phyloP scores from a whole-genome alignment of 2,329 filamentous ascomycete species.

The Leptographium wingfieldii region DNA sequence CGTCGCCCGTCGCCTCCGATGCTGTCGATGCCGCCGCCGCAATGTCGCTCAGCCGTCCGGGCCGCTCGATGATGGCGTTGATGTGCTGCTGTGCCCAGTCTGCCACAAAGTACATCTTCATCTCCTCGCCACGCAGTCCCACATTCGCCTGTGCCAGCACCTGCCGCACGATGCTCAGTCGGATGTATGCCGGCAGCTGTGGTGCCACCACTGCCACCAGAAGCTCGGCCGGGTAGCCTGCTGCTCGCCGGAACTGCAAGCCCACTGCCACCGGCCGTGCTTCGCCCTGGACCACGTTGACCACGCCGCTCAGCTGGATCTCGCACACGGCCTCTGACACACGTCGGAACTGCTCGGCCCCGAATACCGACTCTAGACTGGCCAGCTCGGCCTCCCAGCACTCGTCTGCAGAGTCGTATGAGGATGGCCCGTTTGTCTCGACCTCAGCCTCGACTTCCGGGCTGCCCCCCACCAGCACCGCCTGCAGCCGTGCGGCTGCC shows the following conservation, averaged over 20 bases:
- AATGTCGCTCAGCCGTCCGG: constrained; percentile 73
- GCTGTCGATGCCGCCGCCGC: constrained; percentile 62
- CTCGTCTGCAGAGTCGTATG: constrained; percentile 40
- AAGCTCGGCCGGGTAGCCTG: constrained; percentile 58
- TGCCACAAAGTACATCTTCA: constrained; percentile 75
- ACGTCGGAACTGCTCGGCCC: constrained; percentile 49
- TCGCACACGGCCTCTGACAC: constrained; percentile 53
- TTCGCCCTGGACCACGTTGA: constrained; percentile 22
- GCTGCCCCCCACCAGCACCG: constrained; percentile 39
- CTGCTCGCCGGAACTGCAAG: constrained; percentile 58
- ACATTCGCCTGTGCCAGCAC: constrained; percentile 58
- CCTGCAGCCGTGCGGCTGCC: constrained; percentile 70
- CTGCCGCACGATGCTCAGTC: constrained; percentile 73
- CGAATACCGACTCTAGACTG: constrained; percentile 77
- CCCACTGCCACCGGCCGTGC: constrained; percentile 33
- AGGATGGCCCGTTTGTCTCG: constrained; percentile 8
- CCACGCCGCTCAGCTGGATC: constrained; percentile 49
- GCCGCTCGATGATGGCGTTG: constrained; percentile 68
- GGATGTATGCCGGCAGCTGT: constrained; percentile 80
- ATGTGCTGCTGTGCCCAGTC: constrained; percentile 88
- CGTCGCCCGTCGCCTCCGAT: constrained; percentile 32
- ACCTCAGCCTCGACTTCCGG: no score
- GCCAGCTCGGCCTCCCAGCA: constrained; percentile 77
- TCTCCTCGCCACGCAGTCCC: constrained; percentile 68
- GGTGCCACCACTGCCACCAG: constrained; percentile 54